Percentiles rank a stretch among this genome's conserved stretches.
Evolutionary conservation across 2,329 filamentous ascomycete species (phyloP).

Genomic region (Beauveria medogensis): DNA sequence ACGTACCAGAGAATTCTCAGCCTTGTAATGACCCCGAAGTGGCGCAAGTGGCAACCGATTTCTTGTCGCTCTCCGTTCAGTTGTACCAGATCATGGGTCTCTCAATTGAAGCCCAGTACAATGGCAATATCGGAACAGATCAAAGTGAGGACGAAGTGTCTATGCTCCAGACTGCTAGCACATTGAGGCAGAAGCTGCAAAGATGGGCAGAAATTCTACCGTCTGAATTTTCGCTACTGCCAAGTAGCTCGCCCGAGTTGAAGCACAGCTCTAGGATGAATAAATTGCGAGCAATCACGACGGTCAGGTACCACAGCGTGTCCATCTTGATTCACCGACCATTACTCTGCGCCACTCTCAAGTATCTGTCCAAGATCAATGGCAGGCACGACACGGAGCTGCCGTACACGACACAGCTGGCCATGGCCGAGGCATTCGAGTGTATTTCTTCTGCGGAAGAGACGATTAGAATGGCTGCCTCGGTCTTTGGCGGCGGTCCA

Average conservation of each 20-base stretch:
- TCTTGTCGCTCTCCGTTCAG: constrained; percentile 6
- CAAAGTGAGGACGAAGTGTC: constrained; percentile 5
- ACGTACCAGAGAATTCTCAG: neutral
- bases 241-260: constrained; percentile 16
- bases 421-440: constrained; percentile 12
- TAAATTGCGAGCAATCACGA: constrained; percentile 32
- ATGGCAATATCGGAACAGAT: constrained; percentile 2
- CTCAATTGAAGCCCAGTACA: constrained; percentile 10
- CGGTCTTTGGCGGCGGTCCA: constrained; percentile 7
- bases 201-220: constrained; percentile 30
- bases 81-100: constrained; percentile 11
- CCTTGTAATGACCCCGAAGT: neutral
- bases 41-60: neutral
- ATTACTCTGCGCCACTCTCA: constrained; percentile 13
- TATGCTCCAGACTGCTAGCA: constrained; percentile 7
- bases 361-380: constrained; percentile 7
- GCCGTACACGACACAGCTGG: constrained; percentile 17
- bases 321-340: constrained; percentile 25
- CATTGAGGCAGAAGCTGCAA: constrained; percentile 20
- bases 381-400: neutral
- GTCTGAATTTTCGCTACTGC: constrained; percentile 18
- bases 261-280: constrained; percentile 16
- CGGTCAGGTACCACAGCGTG: constrained; percentile 25
- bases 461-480: constrained; percentile 17
- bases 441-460: constrained; percentile 19